Percentiles rank a stretch among this genome's conserved stretches.
phyloP scores from a whole-genome alignment of 768 basidiomycete species.

The Lentinula lateritia region DNA sequence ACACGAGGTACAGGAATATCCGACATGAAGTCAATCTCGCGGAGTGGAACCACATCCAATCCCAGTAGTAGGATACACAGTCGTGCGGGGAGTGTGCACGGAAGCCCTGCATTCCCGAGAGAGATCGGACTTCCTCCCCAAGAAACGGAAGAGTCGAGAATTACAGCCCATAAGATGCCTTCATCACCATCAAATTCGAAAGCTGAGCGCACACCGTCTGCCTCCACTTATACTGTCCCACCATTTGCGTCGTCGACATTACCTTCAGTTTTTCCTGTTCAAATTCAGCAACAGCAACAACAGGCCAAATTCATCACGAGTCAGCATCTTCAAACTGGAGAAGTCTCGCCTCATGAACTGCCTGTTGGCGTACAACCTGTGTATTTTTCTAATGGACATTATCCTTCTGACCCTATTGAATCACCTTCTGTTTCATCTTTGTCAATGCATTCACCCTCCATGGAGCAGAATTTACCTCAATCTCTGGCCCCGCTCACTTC shows the following conservation, averaged over 20 bases:
- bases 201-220: background rate
- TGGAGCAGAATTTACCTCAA: background rate
- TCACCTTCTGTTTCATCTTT: background rate
- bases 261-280: conserved; percentile 4
- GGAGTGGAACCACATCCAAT: background rate
- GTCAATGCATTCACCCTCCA: background rate
- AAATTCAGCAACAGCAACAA: conserved; percentile 4
- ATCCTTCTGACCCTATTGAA: background rate
- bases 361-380: background rate
- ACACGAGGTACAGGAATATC: background rate
- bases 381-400: background rate
- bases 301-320: background rate
- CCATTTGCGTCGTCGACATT: background rate
- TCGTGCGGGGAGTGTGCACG: background rate
- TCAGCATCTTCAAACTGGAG: background rate
- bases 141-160: background rate
- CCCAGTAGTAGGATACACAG: conserved; percentile 1
- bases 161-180: background rate
- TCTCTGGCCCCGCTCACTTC: background rate
- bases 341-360: background rate
- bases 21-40: background rate
- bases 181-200: background rate
- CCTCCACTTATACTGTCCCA: background rate
- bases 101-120: background rate
- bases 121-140: background rate